Evolutionary conservation across 2,329 filamentous ascomycete genomes (phyloP), one percentile per base, ranked within the genome.

Genomic region (Penicillium hordei): DNA sequence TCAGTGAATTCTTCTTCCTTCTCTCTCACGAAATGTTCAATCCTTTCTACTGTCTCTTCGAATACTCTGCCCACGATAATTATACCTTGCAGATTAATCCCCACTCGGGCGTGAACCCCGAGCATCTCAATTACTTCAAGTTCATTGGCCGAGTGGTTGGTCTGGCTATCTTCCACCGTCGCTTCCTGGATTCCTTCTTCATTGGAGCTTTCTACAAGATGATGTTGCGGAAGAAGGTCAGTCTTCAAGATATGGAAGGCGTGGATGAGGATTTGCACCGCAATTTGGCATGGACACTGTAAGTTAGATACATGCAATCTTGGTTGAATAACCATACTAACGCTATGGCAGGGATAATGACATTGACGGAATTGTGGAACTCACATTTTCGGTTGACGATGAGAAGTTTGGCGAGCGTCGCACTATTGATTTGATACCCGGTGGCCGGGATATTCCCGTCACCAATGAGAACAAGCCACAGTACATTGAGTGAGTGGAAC

Each of bases 11-110:
- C 82, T 99, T 99, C 83, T 99, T 99, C 86, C 82, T 99, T 40
- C 86, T 99, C 55, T 97, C 93, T 17, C 94, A 99, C 79, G 94
- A 99, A 81, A 99, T 99, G 94, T 99, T 99, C 81, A 99, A 99
- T 76, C 94, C 94, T 33, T 99, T 99, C 80, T 99, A 99, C 81
- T 99, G 94, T 75, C 83, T 99, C 53, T 99, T 99, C 81, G 94
- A 99, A 79, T 99, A 99, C 78, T 97, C 94, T 27, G 94, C 94
- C 39, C 94, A 99, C 81, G 94, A 99, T 86, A 99, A 99, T 80
- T 99, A 99, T 80, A 99, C 94, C 31, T 89, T 99, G 55, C 94
- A 99, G 79, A 99, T 99, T 81, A 99, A 99, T 80, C 94, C 94
- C 45, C 94, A 99, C 77, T 99, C 94, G 21, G 94, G 94, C 64